phyloP scores from a whole-genome alignment of 352 stramenopile species.

The Plasmopara viticola region DNA sequence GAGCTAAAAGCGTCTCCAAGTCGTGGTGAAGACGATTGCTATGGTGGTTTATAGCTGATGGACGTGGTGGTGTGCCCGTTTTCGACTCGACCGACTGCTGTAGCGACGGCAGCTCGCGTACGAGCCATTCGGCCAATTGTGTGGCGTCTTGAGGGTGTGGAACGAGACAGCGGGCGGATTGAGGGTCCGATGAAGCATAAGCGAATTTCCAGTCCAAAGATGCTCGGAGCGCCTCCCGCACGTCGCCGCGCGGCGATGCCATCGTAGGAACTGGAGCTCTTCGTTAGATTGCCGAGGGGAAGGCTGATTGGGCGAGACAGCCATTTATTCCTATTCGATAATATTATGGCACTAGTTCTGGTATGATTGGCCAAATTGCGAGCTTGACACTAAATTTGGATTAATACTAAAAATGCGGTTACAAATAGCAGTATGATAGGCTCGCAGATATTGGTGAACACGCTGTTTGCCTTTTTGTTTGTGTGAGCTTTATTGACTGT shows the following conservation, averaged over 20 bases:
- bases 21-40: neutral
- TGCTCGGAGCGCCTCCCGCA: conserved; percentile 29
- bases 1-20: conserved; percentile 41
- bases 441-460: no score
- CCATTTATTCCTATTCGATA: no score
- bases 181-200: conserved; percentile 38
- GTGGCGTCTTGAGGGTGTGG: conserved; percentile 21
- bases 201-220: conserved; percentile 43
- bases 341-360: no score
- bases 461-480: no score
- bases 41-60: conserved; percentile 1
- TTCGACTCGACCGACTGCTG: neutral
- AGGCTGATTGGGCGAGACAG: no score
- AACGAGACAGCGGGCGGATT: conserved; percentile 45
- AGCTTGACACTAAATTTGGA: no score
- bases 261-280: neutral
- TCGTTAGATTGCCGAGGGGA: neutral
- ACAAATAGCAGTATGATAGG: no score
- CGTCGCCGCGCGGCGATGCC: conserved; percentile 14
- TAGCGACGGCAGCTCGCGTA: conserved; percentile 26
- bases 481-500: no score
- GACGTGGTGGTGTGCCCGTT: neutral
- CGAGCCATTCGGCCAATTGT: conserved; percentile 40
- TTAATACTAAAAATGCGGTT: no score
- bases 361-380: no score